These are phyloP conservation scores for Chrysochromulina parva DNA, from an alignment of 78 protist species.

Conservation along the genomic window DNA sequence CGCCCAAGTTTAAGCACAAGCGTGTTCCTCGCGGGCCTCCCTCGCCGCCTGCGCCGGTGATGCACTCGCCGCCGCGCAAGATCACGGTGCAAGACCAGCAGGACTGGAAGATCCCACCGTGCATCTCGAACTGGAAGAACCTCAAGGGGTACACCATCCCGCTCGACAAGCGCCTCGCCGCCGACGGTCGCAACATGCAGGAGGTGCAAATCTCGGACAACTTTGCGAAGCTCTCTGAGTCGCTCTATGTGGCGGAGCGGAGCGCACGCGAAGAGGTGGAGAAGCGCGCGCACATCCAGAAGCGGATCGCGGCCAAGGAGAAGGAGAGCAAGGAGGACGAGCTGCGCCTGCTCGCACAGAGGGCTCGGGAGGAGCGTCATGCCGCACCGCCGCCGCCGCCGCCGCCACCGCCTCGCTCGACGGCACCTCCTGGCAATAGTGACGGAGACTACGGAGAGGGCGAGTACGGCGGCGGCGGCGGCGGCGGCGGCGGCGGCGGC, in stretches of 20 bases:
- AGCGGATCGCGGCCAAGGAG: conserved; percentile 48
- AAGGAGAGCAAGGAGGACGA: conserved; percentile 75
- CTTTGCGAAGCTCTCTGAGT: conserved; percentile 90
- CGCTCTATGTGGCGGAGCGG: conserved; percentile 90
- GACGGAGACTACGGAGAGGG: neutral
- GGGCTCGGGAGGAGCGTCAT: conserved; percentile 43
- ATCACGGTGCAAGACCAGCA: conserved; percentile 44
- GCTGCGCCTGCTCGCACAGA: conserved; percentile 57
- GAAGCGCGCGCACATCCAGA: conserved; percentile 33
- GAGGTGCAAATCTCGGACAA: conserved; percentile 70
- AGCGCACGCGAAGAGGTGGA: conserved; percentile 84
- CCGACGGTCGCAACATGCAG: conserved; percentile 92
- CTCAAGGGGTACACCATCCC: conserved; percentile 94
- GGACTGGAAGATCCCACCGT: conserved; percentile 96
- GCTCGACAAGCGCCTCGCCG: conserved; percentile 94
- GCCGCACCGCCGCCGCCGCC: conserved; percentile 15
- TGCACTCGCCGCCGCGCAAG: conserved; percentile 95
- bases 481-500: neutral
- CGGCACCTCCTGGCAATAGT: neutral
- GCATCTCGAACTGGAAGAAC: conserved; percentile 97
- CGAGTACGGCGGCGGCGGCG: neutral
- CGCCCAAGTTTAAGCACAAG: conserved; percentile 42
- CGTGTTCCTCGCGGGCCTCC: conserved; percentile 36
- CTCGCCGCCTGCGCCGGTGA: conserved; percentile 94
- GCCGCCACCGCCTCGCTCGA: neutral